These are phyloP conservation scores for Tricholoma terreum DNA, from an alignment of 768 basidiomycete genomes.

Conservation along the genomic window DNA sequence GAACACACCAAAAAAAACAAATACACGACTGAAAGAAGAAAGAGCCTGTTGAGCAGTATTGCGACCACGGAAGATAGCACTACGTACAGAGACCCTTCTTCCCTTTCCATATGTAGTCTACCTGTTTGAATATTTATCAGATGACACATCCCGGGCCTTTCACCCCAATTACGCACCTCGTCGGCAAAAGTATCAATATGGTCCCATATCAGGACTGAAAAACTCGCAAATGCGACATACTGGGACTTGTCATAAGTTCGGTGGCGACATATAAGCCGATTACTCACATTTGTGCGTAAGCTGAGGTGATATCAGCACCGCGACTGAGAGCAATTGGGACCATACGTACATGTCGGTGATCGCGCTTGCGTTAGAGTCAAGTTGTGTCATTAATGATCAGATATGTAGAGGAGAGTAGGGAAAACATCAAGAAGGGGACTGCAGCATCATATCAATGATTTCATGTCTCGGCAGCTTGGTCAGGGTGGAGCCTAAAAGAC, in stretches of 20 bases:
- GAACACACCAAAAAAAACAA: slow-evolving; percentile 41
- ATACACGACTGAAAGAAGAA: slow-evolving; percentile 34
- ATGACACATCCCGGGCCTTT: not conserved
- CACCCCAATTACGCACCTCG: slow-evolving; percentile 28
- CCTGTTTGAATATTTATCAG: slow-evolving; percentile 19
- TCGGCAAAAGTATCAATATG: slow-evolving; percentile 50
- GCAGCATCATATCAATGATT: no score
- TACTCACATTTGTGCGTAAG: not conserved
- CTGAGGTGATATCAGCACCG: not conserved
- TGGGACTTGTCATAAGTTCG: not conserved
- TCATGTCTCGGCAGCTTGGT: no score
- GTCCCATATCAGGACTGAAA: slow-evolving; percentile 53
- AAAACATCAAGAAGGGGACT: no score
- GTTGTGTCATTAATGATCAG: not conserved
- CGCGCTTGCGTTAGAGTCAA: not conserved
- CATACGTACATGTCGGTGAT: not conserved
- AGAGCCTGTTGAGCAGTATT: not conserved
- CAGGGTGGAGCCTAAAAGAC: no score
- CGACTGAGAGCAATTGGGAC: not conserved
- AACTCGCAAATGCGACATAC: slow-evolving; percentile 41
- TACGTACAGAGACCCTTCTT: slow-evolving; percentile 41
- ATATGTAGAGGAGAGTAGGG: no score
- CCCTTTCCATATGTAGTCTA: slow-evolving; percentile 52
- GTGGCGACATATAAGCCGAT: not conserved
- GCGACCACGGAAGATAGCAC: not conserved